Conservation (phyloP, 2,329 filamentous ascomycete genomes). For the Alternaria conjuncta region DNA sequence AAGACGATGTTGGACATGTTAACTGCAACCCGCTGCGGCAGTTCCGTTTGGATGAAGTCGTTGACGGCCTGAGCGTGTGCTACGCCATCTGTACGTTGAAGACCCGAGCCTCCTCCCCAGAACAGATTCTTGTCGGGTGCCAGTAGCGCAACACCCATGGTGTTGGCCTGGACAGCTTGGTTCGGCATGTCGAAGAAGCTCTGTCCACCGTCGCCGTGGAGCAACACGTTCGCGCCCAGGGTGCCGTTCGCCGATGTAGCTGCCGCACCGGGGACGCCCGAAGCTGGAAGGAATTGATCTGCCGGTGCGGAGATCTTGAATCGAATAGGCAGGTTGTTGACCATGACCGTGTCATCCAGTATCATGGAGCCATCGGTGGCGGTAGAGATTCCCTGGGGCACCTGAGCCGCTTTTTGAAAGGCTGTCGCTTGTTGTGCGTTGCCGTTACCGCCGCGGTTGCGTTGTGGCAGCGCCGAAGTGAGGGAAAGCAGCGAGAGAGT, state of each 20-base stretch:
- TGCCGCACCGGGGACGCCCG: conserved; percentile 57
- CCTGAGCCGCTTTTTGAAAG: conserved; percentile 42
- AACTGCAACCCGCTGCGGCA: conserved; percentile 62
- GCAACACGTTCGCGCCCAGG: conserved; percentile 61
- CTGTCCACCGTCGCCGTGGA: conserved; percentile 66
- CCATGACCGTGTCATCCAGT: conserved; percentile 60
- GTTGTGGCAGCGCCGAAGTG: conserved; percentile 32
- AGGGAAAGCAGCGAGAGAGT: conserved; percentile 29
- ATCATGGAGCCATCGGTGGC: conserved; percentile 64
- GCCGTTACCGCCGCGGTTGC: conserved; percentile 20
- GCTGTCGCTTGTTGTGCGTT: conserved; percentile 30
- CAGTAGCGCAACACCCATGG: conserved; percentile 61
- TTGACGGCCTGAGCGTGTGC: conserved; percentile 63
- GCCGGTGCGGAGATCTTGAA: conserved; percentile 64
- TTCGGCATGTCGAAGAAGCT: conserved; percentile 66
- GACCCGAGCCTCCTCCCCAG: conserved; percentile 63
- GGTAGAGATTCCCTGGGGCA: conserved; percentile 44
- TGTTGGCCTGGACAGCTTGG: conserved; percentile 58
- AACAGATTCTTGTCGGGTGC: conserved; percentile 62
- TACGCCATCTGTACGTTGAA: conserved; percentile 62
- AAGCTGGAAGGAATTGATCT: conserved; percentile 58
- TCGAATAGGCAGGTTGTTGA: conserved; percentile 63
- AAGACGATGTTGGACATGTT: conserved; percentile 62
- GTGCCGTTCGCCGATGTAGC: conserved; percentile 43
- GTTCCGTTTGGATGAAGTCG: conserved; percentile 57